Evolutionary conservation across 139 green algal genomes (phyloP).

Genomic region (Picochlorum sp.): DNA sequence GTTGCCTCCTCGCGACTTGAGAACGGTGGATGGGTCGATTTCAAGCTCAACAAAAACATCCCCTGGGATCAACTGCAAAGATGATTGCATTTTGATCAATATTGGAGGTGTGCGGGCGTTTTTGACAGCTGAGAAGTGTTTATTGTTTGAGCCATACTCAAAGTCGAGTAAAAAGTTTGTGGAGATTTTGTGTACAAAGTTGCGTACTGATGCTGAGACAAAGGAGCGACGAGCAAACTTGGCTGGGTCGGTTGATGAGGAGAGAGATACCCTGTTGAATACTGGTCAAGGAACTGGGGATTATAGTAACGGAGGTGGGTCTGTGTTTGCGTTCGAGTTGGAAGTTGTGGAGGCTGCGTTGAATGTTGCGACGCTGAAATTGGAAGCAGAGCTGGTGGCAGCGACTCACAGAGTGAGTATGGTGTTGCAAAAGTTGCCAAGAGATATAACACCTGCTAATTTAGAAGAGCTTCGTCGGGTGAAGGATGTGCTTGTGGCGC

Average conservation of each 20-base stretch:
- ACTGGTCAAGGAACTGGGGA: constrained; percentile 11
- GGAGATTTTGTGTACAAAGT: constrained; percentile 55
- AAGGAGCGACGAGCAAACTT: constrained; percentile 12
- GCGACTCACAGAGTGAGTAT: constrained; percentile 51
- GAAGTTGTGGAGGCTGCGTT: constrained; percentile 84
- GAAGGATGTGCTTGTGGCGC: constrained; percentile 81
- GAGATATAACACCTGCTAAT: constrained; percentile 82
- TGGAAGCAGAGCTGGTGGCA: constrained; percentile 71
- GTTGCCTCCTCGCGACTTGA: constrained; percentile 83
- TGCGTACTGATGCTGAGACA: not conserved
- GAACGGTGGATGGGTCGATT: constrained; percentile 81
- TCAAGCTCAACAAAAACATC: constrained; percentile 56
- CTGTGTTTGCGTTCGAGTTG: constrained; percentile 78
- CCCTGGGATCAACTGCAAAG: constrained; percentile 74
- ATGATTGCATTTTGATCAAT: constrained; percentile 81
- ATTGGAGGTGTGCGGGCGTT: constrained; percentile 59
- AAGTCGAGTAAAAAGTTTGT: constrained; percentile 61
- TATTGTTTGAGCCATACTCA: constrained; percentile 77
- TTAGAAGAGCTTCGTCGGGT: constrained; percentile 85
- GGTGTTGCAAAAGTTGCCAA: constrained; percentile 71
- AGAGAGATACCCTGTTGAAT: not conserved
- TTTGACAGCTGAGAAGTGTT: constrained; percentile 65
- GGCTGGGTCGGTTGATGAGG: not conserved
- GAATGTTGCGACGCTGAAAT: constrained; percentile 69
- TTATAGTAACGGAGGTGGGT: not conserved